phyloP scores from a whole-genome alignment of 2,329 filamentous ascomycete species.

The Decorospora gaudefroyi region DNA sequence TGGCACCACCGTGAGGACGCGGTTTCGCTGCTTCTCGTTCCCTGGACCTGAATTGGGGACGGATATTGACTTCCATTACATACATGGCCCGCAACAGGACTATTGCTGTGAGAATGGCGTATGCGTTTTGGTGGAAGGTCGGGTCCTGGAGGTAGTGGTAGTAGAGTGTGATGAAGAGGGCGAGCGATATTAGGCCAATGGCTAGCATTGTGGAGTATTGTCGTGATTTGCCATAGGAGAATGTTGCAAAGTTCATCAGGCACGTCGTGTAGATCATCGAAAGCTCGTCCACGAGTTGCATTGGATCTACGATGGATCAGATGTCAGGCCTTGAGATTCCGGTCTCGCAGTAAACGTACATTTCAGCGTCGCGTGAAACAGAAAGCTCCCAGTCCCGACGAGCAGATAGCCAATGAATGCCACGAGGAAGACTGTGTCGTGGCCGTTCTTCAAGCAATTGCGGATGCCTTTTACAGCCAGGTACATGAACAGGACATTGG shows the following conservation, averaged over 20 bases:
- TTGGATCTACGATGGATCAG: conserved; percentile 66
- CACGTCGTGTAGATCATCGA: conserved; percentile 75
- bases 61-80: conserved; percentile 71
- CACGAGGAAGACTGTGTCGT: conserved; percentile 76
- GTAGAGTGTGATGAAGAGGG: conserved; percentile 72
- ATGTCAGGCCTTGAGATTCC: conserved; percentile 49
- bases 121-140: conserved; percentile 79
- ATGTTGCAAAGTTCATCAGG: conserved; percentile 71
- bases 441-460: conserved; percentile 71
- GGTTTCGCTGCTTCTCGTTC: conserved; percentile 46
- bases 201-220: conserved; percentile 60
- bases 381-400: conserved; percentile 64
- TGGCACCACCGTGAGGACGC: conserved; percentile 34
- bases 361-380: conserved; percentile 67
- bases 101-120: conserved; percentile 70
- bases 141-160: conserved; percentile 85
- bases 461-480: conserved; percentile 75
- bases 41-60: conserved; percentile 58
- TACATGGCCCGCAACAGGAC: conserved; percentile 75
- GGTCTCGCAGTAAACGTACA: conserved; percentile 50
- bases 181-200: conserved; percentile 57
- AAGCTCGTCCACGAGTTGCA: conserved; percentile 72
- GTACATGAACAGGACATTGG: conserved; percentile 80
- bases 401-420: conserved; percentile 65
- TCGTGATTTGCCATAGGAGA: conserved; percentile 67